Evolutionary conservation across 768 basidiomycete species (phyloP).

Genomic region (Suillus variegatus): DNA sequence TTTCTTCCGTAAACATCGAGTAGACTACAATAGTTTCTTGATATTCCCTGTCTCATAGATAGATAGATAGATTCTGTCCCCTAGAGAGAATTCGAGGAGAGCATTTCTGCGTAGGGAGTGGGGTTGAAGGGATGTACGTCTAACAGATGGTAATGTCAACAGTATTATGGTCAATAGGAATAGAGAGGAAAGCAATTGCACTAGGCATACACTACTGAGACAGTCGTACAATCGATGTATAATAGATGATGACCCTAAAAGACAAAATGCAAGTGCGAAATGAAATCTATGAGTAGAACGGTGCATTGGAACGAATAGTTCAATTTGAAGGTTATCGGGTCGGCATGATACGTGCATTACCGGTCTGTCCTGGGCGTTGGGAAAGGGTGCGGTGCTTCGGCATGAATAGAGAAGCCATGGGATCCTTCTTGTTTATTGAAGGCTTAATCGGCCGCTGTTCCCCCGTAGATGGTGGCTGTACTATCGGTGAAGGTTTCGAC

Average conservation of each 20-base stretch:
- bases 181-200: background rate
- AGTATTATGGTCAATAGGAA: background rate
- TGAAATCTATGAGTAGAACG: background rate
- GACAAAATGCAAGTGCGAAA: background rate
- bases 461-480: constrained; percentile 19
- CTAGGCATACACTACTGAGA: background rate
- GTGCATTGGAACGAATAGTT: background rate
- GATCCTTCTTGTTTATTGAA: constrained; percentile 57
- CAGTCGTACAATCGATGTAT: background rate
- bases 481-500: constrained; percentile 9
- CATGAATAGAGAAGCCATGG: constrained; percentile 64
- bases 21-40: background rate
- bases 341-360: constrained; percentile 22
- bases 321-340: constrained; percentile 16
- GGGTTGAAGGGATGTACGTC: background rate
- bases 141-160: background rate
- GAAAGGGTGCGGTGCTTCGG: constrained; percentile 72
- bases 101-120: background rate
- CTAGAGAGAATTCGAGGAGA: background rate
- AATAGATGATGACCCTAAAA: background rate
- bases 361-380: constrained; percentile 45
- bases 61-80: background rate
- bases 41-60: background rate
- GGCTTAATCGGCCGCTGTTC: constrained; percentile 38
- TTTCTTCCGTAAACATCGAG: too few relatives aligned